A percentile compares a stretch with the other conserved stretches of the same genome.
Conservation (phyloP, 345 rosid species). For the Psidium guajava region DNA sequence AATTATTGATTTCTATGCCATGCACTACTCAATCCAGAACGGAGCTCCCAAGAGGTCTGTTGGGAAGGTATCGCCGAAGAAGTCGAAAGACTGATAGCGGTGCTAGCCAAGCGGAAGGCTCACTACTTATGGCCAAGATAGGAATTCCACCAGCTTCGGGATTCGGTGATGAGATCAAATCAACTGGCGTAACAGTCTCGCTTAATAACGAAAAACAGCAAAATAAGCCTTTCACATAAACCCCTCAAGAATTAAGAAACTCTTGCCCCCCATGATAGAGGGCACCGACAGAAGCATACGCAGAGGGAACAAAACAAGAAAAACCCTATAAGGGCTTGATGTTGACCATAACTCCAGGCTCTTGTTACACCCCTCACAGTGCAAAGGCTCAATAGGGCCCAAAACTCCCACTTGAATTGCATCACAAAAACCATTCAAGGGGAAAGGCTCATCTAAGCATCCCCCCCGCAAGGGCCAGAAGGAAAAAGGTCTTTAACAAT, state of each 20-base stretch:
- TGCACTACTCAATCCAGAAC: neutral
- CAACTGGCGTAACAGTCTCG: neutral
- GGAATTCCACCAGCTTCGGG: neutral
- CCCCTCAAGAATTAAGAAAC: neutral
- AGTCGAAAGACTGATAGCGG: neutral
- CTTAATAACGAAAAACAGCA: neutral
- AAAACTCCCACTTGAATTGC: conserved; percentile 32
- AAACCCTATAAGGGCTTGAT: neutral
- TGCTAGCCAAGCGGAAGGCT: neutral
- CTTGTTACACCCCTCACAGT: neutral
- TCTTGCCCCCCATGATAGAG: neutral
- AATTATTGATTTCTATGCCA: neutral
- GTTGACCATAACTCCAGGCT: neutral
- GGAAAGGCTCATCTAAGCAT: conserved; percentile 4
- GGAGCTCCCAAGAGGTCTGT: neutral
- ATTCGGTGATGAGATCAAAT: neutral
- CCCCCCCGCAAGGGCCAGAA: neutral
- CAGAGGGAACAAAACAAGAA: neutral
- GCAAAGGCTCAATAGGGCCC: neutral
- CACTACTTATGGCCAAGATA: neutral
- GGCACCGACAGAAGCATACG: neutral
- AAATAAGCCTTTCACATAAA: neutral
- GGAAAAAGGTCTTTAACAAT: neutral
- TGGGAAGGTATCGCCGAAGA: neutral
- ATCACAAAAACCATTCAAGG: conserved; percentile 30